Evolutionary conservation across 1,284 basidiomycete species (phyloP), one percentile per base, ranked within the genome.

Genomic region (Puccinia sorghi): DNA sequence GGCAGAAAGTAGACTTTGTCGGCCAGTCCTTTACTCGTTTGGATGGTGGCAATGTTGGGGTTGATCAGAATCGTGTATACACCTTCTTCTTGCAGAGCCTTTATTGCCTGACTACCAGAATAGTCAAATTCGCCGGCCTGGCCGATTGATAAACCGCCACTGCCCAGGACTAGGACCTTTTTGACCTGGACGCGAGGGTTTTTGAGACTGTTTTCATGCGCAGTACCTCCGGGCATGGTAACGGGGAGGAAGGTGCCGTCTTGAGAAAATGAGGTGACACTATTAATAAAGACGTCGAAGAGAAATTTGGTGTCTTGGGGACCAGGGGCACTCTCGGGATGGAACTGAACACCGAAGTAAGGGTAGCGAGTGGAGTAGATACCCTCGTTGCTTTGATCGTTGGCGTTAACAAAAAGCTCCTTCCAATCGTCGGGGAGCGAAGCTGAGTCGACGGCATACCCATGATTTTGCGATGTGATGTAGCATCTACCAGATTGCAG

Each of bases 81-180:
- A 41, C 96, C 96, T 85, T 98, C 96, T 85, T 95, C 93, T 86
- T 98, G 97, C 82, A 99, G 89, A 11, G 96, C 97, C 87, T 99
- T 99, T 89, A 99, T 97, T 15, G 96, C 96, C 86, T 99, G 96
- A 61, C 93, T 96, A 80, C 97, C 96, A 0, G 95, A 98, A 86
- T 99, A 99, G 86, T 99, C 96, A 86, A 99, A 99, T 86, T 99
- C 97, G 82, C 96, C 96, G 2, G 96, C 96, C 85, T 99, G 96
- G 77, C 96, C 97, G 82, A 99, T 99, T 27, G 93, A 97, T 37
- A 99, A 88, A 83, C 96, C 96, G 69, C 96, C 97, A n/a, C 94
- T 97, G 69, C 96, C 96, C 72, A 99, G 90, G 81, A 99, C 93
- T 82, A 99, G 89, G 66, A 99, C 95, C 86, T 99, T 99, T 83